Conservation (phyloP, 495 filamentous ascomycete species). For the Penicillium cataractarum region DNA sequence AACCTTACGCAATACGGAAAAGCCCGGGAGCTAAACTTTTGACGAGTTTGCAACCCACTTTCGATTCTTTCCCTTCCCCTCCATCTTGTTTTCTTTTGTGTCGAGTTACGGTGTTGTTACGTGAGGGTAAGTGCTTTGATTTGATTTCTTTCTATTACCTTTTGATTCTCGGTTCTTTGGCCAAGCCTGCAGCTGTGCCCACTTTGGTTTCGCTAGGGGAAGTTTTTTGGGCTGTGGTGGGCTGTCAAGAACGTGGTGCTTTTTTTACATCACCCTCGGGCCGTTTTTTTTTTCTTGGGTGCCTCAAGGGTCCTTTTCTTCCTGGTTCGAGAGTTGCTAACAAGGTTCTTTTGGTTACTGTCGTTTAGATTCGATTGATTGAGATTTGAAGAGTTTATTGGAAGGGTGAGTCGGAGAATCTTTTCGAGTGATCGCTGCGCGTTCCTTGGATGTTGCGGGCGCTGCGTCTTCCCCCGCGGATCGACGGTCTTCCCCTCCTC, state of each 20-base stretch:
- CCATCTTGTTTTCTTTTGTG: conserved; percentile 3
- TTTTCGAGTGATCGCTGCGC: not conserved
- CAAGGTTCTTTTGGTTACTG: conserved; percentile 14
- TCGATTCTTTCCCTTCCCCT: conserved; percentile 14
- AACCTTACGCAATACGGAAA: conserved; percentile 51
- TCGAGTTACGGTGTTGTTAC: not conserved
- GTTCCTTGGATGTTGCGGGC: not conserved
- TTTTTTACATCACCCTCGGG: not conserved
- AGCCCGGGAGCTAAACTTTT: conserved; percentile 47
- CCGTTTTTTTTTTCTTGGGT: not conserved
- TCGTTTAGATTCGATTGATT: conserved; percentile 16
- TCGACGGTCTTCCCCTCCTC: conserved; percentile 13
- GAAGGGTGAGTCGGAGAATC: conserved; percentile 37
- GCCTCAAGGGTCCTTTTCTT: conserved; percentile 20
- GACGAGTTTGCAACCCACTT: conserved; percentile 34
- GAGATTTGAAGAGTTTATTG: conserved; percentile 19
- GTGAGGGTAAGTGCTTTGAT: not conserved
- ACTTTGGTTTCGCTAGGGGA: conserved; percentile 1
- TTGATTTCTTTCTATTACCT: not conserved
- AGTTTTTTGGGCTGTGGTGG: conserved; percentile 26
- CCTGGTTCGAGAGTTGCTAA: conserved; percentile 41
- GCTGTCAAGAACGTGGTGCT: conserved; percentile 37
- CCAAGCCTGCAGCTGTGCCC: not conserved
- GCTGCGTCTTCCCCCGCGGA: conserved; percentile 15
- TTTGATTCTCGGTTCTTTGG: conserved; percentile 8